These are phyloP conservation scores for Penicillium sp. DNA, from an alignment of 2,329 filamentous ascomycete species.

Conservation along the genomic window DNA sequence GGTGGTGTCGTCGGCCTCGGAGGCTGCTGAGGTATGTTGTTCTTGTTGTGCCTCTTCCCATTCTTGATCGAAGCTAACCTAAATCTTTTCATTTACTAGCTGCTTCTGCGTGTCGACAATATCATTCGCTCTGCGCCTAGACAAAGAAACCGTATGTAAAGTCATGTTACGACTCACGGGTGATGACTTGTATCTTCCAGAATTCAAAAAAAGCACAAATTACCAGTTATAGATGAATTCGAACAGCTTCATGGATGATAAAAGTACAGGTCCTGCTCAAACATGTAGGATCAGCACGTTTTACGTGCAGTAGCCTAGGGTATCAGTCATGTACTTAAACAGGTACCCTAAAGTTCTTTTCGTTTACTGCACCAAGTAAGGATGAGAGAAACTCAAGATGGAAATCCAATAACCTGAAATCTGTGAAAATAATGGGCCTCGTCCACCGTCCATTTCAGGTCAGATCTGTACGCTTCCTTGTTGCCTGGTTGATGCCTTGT, in stretches of 20 bases:
- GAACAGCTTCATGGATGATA: background rate
- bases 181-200: conserved; percentile 11
- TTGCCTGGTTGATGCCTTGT: background rate
- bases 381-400: too few relatives aligned
- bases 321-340: too few relatives aligned
- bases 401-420: too few relatives aligned
- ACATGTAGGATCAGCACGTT: too few relatives aligned
- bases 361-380: too few relatives aligned
- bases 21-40: conserved; percentile 83
- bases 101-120: conserved; percentile 92
- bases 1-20: conserved; percentile 94
- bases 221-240: background rate
- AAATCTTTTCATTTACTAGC: conserved; percentile 47
- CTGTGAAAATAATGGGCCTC: too few relatives aligned
- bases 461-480: too few relatives aligned
- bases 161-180: conserved; percentile 16
- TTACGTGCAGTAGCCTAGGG: too few relatives aligned
- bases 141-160: conserved; percentile 72
- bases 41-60: background rate
- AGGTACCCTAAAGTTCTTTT: too few relatives aligned
- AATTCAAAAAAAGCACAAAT: conserved; percentile 3
- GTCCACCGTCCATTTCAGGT: too few relatives aligned
- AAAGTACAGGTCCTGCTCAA: background rate
- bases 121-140: conserved; percentile 94
- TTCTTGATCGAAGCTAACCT: conserved; percentile 9